Evolutionary conservation across 2,329 filamentous ascomycete genomes (phyloP), one percentile per base, ranked within the genome.

Genomic region (Dactylellina sp.): DNA sequence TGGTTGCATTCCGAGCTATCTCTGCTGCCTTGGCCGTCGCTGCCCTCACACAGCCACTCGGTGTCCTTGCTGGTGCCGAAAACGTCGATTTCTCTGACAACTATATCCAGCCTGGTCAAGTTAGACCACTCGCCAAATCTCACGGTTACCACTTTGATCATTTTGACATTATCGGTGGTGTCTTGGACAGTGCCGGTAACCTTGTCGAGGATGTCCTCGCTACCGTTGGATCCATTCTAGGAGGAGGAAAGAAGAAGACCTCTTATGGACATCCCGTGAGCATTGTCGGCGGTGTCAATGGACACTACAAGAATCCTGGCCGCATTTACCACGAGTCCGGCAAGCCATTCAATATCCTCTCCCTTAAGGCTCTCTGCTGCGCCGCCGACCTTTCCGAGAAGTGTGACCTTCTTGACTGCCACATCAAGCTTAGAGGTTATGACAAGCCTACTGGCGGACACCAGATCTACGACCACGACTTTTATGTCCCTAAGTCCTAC

Each of bases 381-480:
- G 55, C 70, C 14, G 28, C 47, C 39, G 35, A 74, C 50, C 35
- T 74, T 7, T 50, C 47, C 32, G 42, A 61, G 42, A 50, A 49
- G 28, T 74, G 70, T 49, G n/a, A 74, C 16, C 37, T 60, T 32
- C 39, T 74, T 12, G 70, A 74, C 70, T 74, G 70, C 40, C 56
- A 39, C 47, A 62, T 74, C 42, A 66, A 50, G 18, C 55, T 74
- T 7, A 56, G n/a, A 18, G 70, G 70, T 9, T 74, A 50, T n/a
- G 61, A 74, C 49, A 74, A 74, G 70, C 42, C 40, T 4, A 12
- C 16, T 5, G 70, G 70, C 20, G 70, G 70, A 20, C 66, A 66
- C 20, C 61, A 66, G 55, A 74, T 74, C 55, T 74, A 74, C 42
- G 55, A 62, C 22, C 70, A 74, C 42, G 70, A 74, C 7, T 74